Evolutionary conservation across 2,329 filamentous ascomycete genomes (phyloP).

Genomic region (Pyrenophora tritici-repentis): DNA sequence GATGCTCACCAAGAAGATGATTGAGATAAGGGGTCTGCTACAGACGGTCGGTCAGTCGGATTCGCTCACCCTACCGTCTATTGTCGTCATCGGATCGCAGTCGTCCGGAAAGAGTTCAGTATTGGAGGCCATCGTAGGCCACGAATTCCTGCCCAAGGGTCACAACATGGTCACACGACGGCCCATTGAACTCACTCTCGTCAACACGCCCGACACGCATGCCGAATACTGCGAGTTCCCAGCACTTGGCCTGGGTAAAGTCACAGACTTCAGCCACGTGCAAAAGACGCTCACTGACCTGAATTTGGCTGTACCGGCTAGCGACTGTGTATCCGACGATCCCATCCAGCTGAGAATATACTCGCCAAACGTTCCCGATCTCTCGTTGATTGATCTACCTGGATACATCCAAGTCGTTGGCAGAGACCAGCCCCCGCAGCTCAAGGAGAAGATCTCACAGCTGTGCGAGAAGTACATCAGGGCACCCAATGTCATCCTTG

Average conservation of each 20-base stretch:
- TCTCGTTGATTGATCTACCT: constrained; percentile 93
- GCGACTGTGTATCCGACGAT: constrained; percentile 92
- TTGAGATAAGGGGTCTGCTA: constrained; percentile 91
- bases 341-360: constrained; percentile 95
- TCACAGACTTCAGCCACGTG: constrained; percentile 89
- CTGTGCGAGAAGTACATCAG: constrained; percentile 99
- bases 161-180: constrained; percentile 97
- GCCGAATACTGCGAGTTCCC: constrained; percentile 97
- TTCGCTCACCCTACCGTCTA: constrained; percentile 86
- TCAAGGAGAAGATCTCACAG: constrained; percentile 95
- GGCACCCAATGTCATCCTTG: constrained; percentile 91
- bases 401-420: constrained; percentile 97
- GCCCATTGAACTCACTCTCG: constrained; percentile 92
- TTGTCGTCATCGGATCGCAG: constrained; percentile 98
- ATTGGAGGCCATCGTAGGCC: constrained; percentile 92
- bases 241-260: constrained; percentile 83
- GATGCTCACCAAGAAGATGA: constrained; percentile 99
- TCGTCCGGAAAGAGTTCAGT: constrained; percentile 98
- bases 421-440: constrained; percentile 83
- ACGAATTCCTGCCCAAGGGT: constrained; percentile 98
- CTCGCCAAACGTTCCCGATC: constrained; percentile 91
- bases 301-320: constrained; percentile 88
- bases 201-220: constrained; percentile 87
- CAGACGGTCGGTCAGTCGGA: constrained; percentile 91
- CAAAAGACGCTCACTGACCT: constrained; percentile 93